A percentile compares a stretch with the other conserved stretches of the same genome.
Conservation (phyloP, 768 basidiomycete species). For the Pisolithus tinctorius region DNA sequence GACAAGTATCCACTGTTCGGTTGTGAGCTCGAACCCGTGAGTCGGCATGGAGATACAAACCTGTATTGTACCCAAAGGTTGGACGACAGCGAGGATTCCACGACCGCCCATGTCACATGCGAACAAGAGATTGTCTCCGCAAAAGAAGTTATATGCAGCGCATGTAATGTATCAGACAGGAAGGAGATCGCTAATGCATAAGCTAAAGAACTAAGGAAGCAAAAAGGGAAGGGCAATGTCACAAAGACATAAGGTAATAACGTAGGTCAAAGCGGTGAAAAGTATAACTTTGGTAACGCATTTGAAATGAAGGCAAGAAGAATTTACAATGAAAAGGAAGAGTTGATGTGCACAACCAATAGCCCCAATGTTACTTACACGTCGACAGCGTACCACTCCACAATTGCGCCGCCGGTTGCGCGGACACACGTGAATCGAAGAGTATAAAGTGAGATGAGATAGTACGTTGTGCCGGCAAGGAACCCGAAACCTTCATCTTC, state of each 20-base stretch:
- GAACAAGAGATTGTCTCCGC: neutral
- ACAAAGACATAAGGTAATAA: constrained; percentile 1
- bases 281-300: neutral
- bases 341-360: neutral
- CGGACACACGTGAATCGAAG: no score
- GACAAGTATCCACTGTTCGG: no score
- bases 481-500: neutral
- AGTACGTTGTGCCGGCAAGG: neutral
- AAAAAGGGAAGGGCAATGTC: neutral
- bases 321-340: neutral
- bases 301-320: neutral
- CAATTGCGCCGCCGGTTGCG: no score
- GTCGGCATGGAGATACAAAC: no score
- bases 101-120: neutral
- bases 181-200: neutral
- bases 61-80: no score
- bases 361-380: neutral
- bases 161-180: constrained; percentile 1
- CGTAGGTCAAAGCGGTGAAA: neutral
- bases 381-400: no score
- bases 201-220: neutral
- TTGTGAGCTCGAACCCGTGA: no score
- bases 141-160: neutral
- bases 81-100: no score
- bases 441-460: no score